phyloP scores from a whole-genome alignment of 2,329 filamentous ascomycete species.

The Aspergillus thermomutatus region DNA sequence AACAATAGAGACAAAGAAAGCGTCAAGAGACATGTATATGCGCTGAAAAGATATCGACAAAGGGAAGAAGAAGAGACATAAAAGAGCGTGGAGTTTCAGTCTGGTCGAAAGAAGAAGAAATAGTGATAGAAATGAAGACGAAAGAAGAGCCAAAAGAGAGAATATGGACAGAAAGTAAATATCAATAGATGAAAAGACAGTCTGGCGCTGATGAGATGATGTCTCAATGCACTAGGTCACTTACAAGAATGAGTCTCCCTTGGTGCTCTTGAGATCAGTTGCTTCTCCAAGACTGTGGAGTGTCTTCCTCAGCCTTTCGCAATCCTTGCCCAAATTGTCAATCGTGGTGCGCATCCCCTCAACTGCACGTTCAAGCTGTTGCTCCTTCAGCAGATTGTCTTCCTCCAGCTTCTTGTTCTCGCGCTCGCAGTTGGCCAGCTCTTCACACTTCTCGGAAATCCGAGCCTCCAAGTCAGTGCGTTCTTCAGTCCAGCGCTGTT shows the following conservation, averaged over 20 bases:
- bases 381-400: slow-evolving; percentile 45
- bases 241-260: slow-evolving; percentile 51
- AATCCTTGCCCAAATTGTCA: slow-evolving; percentile 50
- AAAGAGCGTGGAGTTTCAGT: neutral
- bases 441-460: slow-evolving; percentile 42
- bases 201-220: slow-evolving; percentile 15
- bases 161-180: slow-evolving; percentile 7
- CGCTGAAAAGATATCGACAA: slow-evolving; percentile 1
- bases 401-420: slow-evolving; percentile 43
- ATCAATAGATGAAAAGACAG: slow-evolving; percentile 8
- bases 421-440: slow-evolving; percentile 42
- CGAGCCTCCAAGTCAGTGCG: slow-evolving; percentile 29
- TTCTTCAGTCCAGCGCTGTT: slow-evolving; percentile 32
- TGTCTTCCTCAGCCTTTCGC: slow-evolving; percentile 49
- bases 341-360: slow-evolving; percentile 47
- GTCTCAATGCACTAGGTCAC: slow-evolving; percentile 31
- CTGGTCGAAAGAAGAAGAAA: neutral
- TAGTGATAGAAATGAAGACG: slow-evolving; percentile 7
- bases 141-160: slow-evolving; percentile 8
- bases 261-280: slow-evolving; percentile 49
- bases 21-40: slow-evolving; percentile 7
- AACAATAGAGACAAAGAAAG: slow-evolving; percentile 14
- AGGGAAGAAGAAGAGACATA: slow-evolving; percentile 11
- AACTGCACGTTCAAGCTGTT: slow-evolving; percentile 43
- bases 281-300: slow-evolving; percentile 51